Conservation (phyloP, 179 eudicot genomes). For the Carnegiea gigantea region DNA sequence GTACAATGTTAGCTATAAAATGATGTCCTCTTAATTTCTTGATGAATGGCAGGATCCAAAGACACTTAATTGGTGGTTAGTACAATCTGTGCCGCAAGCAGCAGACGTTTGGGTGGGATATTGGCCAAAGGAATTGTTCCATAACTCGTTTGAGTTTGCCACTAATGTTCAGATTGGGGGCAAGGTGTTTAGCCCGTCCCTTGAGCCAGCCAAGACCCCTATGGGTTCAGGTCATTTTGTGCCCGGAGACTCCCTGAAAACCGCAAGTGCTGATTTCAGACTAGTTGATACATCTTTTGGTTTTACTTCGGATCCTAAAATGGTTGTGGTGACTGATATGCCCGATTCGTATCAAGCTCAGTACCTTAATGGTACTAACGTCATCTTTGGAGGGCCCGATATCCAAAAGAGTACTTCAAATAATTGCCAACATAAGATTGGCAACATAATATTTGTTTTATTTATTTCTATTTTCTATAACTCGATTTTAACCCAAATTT, state of each 20-base stretch:
- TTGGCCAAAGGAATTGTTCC: slow-evolving; percentile 24
- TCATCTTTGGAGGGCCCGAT: slow-evolving; percentile 16
- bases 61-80: slow-evolving; percentile 18
- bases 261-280: neutral
- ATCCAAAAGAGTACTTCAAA: neutral
- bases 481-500: too few species aligned
- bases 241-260: neutral
- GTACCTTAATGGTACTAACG: neutral
- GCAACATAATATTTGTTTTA: too few species aligned
- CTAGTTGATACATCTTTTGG: neutral
- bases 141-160: neutral
- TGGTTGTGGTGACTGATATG: neutral
- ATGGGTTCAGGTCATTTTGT: slow-evolving; percentile 18
- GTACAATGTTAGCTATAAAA: too few species aligned
- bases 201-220: slow-evolving; percentile 14
- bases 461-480: too few species aligned
- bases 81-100: neutral
- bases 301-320: neutral
- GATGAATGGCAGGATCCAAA: slow-evolving; percentile 11
- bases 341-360: slow-evolving; percentile 16
- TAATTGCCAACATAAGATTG: too few species aligned
- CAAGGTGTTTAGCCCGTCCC: slow-evolving; percentile 15
- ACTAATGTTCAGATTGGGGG: slow-evolving; percentile 15
- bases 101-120: slow-evolving; percentile 9
- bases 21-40: neutral